phyloP scores from a whole-genome alignment of 179 eudicot genomes.

The Beta corolliflora region DNA sequence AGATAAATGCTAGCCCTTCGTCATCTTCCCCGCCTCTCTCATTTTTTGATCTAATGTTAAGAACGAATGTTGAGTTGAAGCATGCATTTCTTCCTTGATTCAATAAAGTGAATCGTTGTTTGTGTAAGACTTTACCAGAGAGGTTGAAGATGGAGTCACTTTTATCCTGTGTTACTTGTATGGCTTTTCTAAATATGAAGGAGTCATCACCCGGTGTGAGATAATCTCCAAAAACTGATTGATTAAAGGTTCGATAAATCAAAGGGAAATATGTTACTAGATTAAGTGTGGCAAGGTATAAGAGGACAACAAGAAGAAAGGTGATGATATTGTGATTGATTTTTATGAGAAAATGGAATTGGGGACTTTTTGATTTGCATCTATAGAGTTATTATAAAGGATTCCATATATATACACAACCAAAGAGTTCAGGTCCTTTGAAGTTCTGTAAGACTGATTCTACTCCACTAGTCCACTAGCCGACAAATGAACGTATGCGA shows the following conservation, averaged over 20 bases:
- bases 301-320: too few species aligned
- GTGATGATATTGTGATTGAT: not conserved
- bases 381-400: too few species aligned
- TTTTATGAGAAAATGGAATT: not conserved
- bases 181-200: slow-evolving; percentile 7
- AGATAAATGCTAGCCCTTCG: slow-evolving; percentile 36
- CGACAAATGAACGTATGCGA: too few species aligned
- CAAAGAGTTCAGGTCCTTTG: too few species aligned
- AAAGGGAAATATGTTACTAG: not conserved
- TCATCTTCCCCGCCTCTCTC: slow-evolving; percentile 15
- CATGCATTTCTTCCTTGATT: slow-evolving; percentile 16
- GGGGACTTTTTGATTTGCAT: not conserved
- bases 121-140: slow-evolving; percentile 24
- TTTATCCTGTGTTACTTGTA: slow-evolving; percentile 29
- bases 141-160: not conserved
- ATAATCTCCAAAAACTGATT: not conserved
- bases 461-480: too few species aligned
- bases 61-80: slow-evolving; percentile 40
- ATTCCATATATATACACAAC: too few species aligned
- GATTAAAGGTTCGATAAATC: not conserved
- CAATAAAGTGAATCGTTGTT: slow-evolving; percentile 17
- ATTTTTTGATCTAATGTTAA: slow-evolving; percentile 13
- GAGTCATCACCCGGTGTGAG: not conserved
- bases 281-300: not conserved
- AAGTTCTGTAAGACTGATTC: too few species aligned